These are phyloP conservation scores for Xylariaceae sp. DNA, from an alignment of 2,329 filamentous ascomycete genomes.

Conservation along the genomic window DNA sequence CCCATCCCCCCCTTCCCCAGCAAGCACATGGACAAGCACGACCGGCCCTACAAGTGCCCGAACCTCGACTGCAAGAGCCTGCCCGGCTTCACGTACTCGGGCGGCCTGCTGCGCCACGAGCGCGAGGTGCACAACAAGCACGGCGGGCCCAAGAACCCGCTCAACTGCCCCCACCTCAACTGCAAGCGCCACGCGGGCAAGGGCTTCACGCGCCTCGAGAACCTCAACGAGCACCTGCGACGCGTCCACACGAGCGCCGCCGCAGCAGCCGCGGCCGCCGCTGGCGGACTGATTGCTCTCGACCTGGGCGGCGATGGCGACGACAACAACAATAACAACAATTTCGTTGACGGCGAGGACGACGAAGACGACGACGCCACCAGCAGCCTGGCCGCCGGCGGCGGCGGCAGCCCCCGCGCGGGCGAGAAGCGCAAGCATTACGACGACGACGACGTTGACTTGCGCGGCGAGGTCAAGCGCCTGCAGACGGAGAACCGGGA, in stretches of 20 bases:
- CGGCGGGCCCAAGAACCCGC: conserved; percentile 76
- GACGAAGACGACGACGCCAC: conserved; percentile 26
- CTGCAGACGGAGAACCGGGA: conserved; percentile 59
- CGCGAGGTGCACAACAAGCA: conserved; percentile 90
- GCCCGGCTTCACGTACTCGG: conserved; percentile 90
- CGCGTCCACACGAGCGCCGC: conserved; percentile 57
- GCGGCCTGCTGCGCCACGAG: conserved; percentile 81
- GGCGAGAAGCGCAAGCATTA: conserved; percentile 41
- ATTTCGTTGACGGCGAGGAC: conserved; percentile 27
- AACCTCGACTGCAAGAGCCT: conserved; percentile 83
- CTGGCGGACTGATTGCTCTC: conserved; percentile 1
- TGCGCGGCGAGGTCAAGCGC: conserved; percentile 60
- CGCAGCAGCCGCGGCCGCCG: not conserved
- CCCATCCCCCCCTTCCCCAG: no score
- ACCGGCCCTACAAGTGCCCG: conserved; percentile 81
- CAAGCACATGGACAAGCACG: conserved; percentile 98
- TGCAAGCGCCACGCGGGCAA: conserved; percentile 84
- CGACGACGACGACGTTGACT: conserved; percentile 33
- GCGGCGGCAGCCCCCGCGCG: conserved; percentile 7
- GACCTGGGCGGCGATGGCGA: not conserved
- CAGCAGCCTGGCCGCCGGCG: not conserved
- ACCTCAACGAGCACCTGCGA: conserved; percentile 85
- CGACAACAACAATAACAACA: not conserved
- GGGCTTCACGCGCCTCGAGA: conserved; percentile 89
- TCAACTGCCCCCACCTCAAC: conserved; percentile 77